Evolutionary conservation across 1,139 yeast species (phyloP), one percentile per base, ranked within the genome.

Genomic region (Yamadazyma jaroonii): DNA sequence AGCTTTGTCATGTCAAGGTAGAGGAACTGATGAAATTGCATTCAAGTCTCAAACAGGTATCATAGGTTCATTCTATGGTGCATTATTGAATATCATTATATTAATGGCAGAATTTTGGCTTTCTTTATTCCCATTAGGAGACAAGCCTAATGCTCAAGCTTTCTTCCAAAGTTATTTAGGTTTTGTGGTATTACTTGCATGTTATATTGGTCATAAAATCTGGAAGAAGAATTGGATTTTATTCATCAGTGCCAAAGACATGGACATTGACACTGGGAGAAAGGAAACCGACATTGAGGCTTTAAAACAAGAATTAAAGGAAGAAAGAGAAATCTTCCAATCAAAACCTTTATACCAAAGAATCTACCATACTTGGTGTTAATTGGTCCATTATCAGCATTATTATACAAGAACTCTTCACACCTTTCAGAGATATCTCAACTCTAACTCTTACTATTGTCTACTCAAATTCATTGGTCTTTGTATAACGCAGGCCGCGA

Each of bases 1-100:
- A 37, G 72, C 65, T 0, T 50, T 66, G 36, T 30, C 25, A 15
- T 48, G 42, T 3, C 64, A 64, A 41, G 62, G 62, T 3, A 57
- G 71, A 47, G 34, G 26, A 72, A 84, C 66, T 8, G 74, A 69
- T 44, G 84, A 79, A 50, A 55, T 79, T 36, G 64, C 81, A 2
- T 79, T 74, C 53, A 62, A 56, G 4, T 67, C 84, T 3, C 83
- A 77, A 53, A 61, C 74, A 9, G 84, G 84, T 35, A 53, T 72
- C n/a, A 56, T 61, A 46, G 84, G 84, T 13, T 75, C 84, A 1
- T 59, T 61, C 45, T 71, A 64, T 53, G 81, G 81, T 13, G 59
- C 71, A 1, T 44, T 66, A 14, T 57, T 79, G 46, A 67, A 72
- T 47, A 36, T 69, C 14, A 55, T 80, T 41, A 79, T 82, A 37